Conservation (phyloP, 2,329 filamentous ascomycete species). For the Fusarium tanahbumbuense region DNA sequence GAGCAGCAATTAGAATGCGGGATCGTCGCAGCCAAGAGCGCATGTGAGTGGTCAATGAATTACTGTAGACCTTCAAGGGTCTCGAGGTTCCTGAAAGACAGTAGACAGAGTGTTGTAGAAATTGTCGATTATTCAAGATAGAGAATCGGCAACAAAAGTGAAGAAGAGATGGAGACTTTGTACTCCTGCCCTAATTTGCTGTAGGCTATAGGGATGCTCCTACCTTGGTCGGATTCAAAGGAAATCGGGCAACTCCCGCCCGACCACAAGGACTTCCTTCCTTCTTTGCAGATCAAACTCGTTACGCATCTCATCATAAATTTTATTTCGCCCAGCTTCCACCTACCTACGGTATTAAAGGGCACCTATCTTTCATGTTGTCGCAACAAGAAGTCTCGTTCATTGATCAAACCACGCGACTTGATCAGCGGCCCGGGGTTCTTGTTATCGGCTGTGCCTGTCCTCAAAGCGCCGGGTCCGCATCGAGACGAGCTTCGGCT, state of each 20-base stretch:
- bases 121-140: not conserved
- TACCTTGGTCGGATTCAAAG: not conserved
- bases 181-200: not conserved
- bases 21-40: not conserved
- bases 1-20: conserved; percentile 18
- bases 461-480: conserved; percentile 3
- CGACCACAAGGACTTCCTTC: not conserved
- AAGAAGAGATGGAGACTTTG: not conserved
- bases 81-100: not conserved
- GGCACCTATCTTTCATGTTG: not conserved
- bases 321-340: not conserved
- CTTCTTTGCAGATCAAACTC: not conserved
- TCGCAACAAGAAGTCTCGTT: not conserved
- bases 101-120: not conserved
- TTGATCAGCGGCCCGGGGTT: not conserved
- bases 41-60: not conserved
- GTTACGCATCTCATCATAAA: not conserved
- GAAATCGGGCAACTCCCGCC: not conserved
- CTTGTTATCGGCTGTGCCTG: not conserved
- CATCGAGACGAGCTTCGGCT: not conserved
- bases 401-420: not conserved
- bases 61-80: not conserved
- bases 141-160: not conserved
- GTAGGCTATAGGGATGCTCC: not conserved
- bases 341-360: not conserved